These are phyloP conservation scores for Pisolithus thermaeus DNA, from an alignment of 1,284 basidiomycete species.

Conservation along the genomic window DNA sequence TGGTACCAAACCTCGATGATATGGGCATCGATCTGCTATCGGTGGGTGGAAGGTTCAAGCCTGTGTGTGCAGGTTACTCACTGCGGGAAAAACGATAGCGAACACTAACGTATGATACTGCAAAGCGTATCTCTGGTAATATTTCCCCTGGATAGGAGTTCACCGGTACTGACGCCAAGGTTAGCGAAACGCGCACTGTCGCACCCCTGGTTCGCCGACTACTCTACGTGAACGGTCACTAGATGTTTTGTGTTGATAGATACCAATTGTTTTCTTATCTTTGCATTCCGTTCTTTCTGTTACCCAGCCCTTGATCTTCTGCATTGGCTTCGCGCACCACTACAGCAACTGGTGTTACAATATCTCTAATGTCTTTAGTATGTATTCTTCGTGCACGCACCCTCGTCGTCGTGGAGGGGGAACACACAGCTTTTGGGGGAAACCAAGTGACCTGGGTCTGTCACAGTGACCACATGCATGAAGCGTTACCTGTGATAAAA, in stretches of 20 bases:
- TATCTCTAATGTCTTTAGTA: constrained; percentile 20
- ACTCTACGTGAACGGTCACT: constrained; percentile 26
- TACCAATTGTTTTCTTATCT: constrained; percentile 3
- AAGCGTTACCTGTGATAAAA: constrained; percentile 23
- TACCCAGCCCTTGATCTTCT: constrained; percentile 1
- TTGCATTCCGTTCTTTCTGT: not conserved
- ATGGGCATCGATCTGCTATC: constrained; percentile 75
- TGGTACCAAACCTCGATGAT: constrained; percentile 67
- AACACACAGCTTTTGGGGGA: not conserved
- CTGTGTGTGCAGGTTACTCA: not conserved
- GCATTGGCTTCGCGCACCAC: constrained; percentile 1
- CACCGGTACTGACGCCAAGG: constrained; percentile 3
- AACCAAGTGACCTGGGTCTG: not conserved
- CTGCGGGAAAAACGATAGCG: constrained; percentile 36
- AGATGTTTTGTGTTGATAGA: not conserved
- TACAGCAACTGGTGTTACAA: constrained; percentile 12
- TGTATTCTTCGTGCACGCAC: constrained; percentile 11
- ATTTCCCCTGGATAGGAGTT: constrained; percentile 2
- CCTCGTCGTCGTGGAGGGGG: not conserved
- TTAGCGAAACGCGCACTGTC: constrained; percentile 79
- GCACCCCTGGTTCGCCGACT: constrained; percentile 77
- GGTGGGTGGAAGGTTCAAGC: constrained; percentile 36
- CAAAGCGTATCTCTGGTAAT: constrained; percentile 88
- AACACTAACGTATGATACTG: constrained; percentile 89
- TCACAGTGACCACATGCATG: constrained; percentile 12